Evolutionary conservation across 2,329 filamentous ascomycete species (phyloP).

Genomic region (Gnomoniopsis smithogilvyi): DNA sequence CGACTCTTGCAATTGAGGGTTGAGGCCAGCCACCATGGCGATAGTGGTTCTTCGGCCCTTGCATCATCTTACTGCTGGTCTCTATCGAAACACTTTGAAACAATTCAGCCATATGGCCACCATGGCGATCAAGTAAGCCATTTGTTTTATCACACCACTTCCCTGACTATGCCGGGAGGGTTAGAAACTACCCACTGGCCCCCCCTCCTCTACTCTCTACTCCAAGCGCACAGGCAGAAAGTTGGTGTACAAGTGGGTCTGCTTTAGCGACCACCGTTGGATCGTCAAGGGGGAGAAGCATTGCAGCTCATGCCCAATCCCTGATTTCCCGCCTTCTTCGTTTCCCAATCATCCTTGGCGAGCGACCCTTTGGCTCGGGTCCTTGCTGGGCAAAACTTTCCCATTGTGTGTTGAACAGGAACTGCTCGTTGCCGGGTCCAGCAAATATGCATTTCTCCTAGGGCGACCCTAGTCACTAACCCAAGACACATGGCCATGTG

Average conservation of each 20-base stretch:
- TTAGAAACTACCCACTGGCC: too few relatives aligned
- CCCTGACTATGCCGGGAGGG: too few relatives aligned
- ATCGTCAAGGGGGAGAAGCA: background rate
- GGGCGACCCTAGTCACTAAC: too few relatives aligned
- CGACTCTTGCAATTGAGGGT: too few relatives aligned
- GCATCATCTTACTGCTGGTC: background rate
- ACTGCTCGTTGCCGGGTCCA: background rate
- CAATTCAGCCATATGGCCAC: background rate
- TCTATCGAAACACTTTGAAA: background rate
- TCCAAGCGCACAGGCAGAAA: too few relatives aligned
- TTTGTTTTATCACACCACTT: background rate
- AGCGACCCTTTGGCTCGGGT: background rate
- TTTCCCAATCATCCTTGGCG: conserved; percentile 10
- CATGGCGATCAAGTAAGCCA: background rate
- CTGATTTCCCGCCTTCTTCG: background rate
- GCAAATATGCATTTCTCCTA: background rate
- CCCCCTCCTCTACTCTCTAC: too few relatives aligned
- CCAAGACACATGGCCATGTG: background rate
- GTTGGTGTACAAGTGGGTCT: too few relatives aligned
- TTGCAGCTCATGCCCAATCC: background rate
- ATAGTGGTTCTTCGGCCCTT: too few relatives aligned
- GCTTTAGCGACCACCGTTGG: background rate
- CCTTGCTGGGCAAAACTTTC: background rate
- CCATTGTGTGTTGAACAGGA: background rate
- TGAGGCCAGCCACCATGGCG: too few relatives aligned